phyloP scores from a whole-genome alignment of 2,329 filamentous ascomycete genomes.

The Cladosporium halotolerans region DNA sequence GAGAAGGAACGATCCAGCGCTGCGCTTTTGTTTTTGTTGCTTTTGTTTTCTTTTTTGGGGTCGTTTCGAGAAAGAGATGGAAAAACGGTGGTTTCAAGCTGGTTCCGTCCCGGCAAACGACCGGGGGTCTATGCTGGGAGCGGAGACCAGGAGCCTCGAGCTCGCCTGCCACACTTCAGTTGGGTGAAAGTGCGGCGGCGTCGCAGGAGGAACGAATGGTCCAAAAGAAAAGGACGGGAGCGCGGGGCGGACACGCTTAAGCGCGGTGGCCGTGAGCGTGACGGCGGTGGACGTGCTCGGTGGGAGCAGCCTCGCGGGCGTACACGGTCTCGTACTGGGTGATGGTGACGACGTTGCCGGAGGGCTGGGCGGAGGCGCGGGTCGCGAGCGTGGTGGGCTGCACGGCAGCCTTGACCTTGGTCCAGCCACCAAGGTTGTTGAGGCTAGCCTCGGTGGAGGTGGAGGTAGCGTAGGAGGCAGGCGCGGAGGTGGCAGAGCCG shows the following conservation, averaged over 20 bases:
- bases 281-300: constrained; percentile 6
- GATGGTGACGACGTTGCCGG: not conserved
- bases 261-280: not conserved
- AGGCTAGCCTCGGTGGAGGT: not conserved
- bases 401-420: not conserved
- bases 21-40: not conserved
- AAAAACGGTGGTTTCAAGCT: not conserved
- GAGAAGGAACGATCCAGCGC: constrained; percentile 9
- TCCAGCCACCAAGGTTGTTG: not conserved
- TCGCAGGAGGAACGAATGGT: constrained; percentile 5
- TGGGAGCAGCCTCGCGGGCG: constrained; percentile 7
- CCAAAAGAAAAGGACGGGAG: not conserved
- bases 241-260: constrained; percentile 8
- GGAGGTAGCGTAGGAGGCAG: not conserved
- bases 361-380: constrained; percentile 4
- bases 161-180: not conserved
- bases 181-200: not conserved
- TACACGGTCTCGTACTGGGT: constrained; percentile 5
- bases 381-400: constrained; percentile 9
- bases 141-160: not conserved
- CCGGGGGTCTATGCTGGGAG: not conserved
- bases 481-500: not conserved
- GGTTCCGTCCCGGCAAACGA: too few species aligned
- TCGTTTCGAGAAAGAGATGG: constrained; percentile 4
- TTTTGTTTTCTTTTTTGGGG: not conserved